phyloP scores from a whole-genome alignment of 805 yeast genomes.

The Clavispora fructus region DNA sequence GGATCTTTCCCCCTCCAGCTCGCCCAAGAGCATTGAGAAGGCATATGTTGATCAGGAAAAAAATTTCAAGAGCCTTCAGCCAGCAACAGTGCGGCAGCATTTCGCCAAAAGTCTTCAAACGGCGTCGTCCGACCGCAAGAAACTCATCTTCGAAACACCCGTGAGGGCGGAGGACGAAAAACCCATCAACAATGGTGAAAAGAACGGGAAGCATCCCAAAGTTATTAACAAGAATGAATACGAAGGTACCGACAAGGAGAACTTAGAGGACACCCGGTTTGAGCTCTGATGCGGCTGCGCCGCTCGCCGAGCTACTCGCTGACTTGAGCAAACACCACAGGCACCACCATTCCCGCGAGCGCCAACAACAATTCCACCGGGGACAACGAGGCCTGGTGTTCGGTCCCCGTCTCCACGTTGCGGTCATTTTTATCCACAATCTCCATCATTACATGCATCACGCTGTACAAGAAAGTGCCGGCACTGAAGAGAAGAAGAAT shows the following conservation, averaged over 20 bases:
- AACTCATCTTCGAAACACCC: neutral
- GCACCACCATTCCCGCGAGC: neutral
- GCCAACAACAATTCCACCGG: neutral
- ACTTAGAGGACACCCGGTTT: neutral
- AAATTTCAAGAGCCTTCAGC: neutral
- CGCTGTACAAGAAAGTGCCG: constrained; percentile 70
- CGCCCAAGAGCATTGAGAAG: neutral
- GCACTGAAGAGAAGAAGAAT: constrained; percentile 58
- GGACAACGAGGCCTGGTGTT: neutral
- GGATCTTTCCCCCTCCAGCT: constrained; percentile 3
- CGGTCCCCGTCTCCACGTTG: neutral
- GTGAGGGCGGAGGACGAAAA: neutral
- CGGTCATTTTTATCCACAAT: constrained; percentile 1
- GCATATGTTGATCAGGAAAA: neutral
- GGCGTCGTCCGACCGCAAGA: neutral
- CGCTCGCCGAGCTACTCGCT: neutral
- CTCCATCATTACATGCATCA: constrained; percentile 55
- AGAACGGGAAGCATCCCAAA: neutral
- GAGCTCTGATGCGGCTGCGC: neutral
- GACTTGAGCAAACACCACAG: neutral
- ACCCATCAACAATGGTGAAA: neutral
- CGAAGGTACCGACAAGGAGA: neutral
- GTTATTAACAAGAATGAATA: neutral
- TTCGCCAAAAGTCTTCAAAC: neutral
- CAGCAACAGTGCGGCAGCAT: neutral